Conservation (phyloP, 257 asterid genomes). For the Cynanchum wilfordii region DNA sequence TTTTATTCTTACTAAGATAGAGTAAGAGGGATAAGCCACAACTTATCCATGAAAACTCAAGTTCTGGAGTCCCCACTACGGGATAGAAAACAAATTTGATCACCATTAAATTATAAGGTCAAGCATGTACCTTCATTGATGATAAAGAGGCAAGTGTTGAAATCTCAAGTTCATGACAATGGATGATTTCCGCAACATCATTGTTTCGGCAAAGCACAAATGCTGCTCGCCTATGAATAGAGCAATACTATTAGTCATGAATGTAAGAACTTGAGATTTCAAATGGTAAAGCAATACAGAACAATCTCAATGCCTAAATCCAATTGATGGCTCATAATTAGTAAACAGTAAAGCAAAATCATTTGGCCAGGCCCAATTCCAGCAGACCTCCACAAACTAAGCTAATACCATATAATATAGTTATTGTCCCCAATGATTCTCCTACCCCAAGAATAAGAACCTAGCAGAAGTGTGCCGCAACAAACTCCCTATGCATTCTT, state of each 20-base stretch:
- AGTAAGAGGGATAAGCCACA: neutral
- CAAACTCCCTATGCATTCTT: neutral
- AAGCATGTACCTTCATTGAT: slow-evolving; percentile 52
- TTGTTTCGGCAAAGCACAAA: slow-evolving; percentile 64
- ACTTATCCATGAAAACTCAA: neutral
- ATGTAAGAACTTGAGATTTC: neutral
- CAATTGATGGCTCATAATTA: neutral
- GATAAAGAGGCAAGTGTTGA: slow-evolving; percentile 69
- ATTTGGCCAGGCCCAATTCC: neutral
- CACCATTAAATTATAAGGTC: neutral
- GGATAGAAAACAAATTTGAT: neutral
- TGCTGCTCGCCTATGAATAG: slow-evolving; percentile 56
- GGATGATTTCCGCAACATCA: slow-evolving; percentile 39
- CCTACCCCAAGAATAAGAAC: neutral
- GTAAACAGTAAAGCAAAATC: neutral
- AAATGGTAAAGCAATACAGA: neutral
- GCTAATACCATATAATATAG: neutral
- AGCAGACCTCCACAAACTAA: neutral
- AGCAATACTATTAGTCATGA: slow-evolving; percentile 1
- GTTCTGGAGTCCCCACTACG: neutral
- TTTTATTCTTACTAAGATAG: neutral
- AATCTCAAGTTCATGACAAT: slow-evolving; percentile 57
- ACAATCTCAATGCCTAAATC: neutral
- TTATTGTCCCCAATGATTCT: neutral
- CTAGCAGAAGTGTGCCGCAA: neutral